These are phyloP conservation scores for Aspergillus latus DNA, from an alignment of 2,329 filamentous ascomycete species.

Conservation along the genomic window DNA sequence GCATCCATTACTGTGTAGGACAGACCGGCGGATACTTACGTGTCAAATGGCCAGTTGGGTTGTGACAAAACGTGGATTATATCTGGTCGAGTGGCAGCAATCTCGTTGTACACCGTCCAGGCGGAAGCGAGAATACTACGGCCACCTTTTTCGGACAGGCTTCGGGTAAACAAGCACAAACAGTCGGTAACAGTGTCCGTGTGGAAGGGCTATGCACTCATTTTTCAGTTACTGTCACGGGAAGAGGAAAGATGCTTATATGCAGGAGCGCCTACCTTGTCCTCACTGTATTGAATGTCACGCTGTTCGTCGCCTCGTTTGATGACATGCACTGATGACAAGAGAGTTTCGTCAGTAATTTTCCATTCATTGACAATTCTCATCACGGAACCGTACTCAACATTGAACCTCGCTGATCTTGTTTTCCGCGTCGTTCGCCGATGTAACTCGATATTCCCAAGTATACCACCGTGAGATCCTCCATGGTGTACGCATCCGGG, in stretches of 20 bases:
- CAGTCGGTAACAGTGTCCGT: constrained; percentile 15
- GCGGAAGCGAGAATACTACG: constrained; percentile 14
- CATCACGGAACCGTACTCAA: constrained; percentile 3
- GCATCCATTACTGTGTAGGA: background rate
- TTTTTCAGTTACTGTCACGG: background rate
- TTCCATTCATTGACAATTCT: background rate
- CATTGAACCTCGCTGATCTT: constrained; percentile 15
- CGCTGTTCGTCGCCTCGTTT: constrained; percentile 11
- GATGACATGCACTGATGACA: constrained; percentile 14
- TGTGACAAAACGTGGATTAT: constrained; percentile 12
- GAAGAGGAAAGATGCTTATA: background rate
- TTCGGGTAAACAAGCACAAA: constrained; percentile 14
- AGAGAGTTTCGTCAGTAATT: background rate
- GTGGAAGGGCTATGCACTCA: constrained; percentile 12
- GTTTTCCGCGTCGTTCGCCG: constrained; percentile 13
- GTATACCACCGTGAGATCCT: constrained; percentile 14
- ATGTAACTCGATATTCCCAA: constrained; percentile 16
- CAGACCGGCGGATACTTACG: constrained; percentile 5
- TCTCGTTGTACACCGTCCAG: constrained; percentile 16
- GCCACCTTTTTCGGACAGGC: constrained; percentile 12
- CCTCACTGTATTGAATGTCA: constrained; percentile 11
- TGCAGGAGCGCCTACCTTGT: constrained; percentile 6
- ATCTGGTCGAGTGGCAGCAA: constrained; percentile 15
- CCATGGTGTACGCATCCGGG: constrained; percentile 11
- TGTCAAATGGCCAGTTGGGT: constrained; percentile 14